A percentile compares a stretch with the other conserved stretches of the same genome.
Evolutionary conservation across 192 early-diverging fungal species (phyloP).

Genomic region (Pilaira anomala): DNA sequence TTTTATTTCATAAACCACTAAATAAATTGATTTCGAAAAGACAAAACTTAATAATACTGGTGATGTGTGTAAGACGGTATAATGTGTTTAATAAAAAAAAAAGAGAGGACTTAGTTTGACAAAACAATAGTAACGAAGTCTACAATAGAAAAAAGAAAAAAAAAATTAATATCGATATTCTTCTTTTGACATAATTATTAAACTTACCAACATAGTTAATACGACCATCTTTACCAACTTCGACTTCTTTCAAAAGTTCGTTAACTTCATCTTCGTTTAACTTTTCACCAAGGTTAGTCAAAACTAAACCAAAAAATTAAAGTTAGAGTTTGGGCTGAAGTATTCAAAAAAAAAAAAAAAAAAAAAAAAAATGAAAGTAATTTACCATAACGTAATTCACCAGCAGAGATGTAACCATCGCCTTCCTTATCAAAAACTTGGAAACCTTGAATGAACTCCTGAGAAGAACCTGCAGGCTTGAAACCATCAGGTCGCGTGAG

Average conservation of each 20-base stretch:
- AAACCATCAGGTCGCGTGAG: conserved; percentile 71
- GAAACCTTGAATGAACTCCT: conserved; percentile 83
- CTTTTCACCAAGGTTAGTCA: conserved; percentile 82
- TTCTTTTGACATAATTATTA: background rate
- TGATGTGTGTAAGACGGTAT: background rate
- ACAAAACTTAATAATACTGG: no score
- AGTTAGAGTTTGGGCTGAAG: background rate
- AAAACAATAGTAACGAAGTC: conserved; percentile 38
- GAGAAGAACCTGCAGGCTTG: conserved; percentile 63
- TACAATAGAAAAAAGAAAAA: conserved; percentile 13
- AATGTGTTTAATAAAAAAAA: background rate
- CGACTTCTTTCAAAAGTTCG: conserved; percentile 73
- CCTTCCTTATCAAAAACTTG: conserved; percentile 86
- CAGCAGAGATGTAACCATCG: conserved; percentile 70
- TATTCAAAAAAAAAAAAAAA: background rate
- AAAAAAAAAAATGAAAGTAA: no score
- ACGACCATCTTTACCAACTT: conserved; percentile 73
- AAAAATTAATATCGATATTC: background rate
- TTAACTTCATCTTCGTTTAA: conserved; percentile 74
- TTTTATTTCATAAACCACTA: no score
- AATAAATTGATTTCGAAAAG: no score
- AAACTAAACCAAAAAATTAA: conserved; percentile 43
- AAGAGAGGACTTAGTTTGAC: conserved; percentile 24
- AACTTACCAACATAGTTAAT: conserved; percentile 76
- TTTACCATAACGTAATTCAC: conserved; percentile 74